phyloP scores from a whole-genome alignment of 2,329 filamentous ascomycete species.

The Aspergillus sergii region DNA sequence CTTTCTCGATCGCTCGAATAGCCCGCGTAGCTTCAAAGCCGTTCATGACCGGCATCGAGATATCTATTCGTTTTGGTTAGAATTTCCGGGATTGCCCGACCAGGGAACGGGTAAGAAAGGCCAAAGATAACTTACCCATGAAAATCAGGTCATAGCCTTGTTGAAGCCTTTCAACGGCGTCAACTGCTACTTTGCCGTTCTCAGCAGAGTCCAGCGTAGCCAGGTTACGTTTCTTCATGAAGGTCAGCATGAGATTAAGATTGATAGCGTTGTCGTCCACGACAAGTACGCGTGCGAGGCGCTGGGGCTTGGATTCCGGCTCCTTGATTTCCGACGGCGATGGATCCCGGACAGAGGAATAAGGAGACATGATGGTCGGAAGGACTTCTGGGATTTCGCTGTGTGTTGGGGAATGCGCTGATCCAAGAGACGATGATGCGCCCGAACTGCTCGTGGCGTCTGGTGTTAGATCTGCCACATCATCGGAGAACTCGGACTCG shows the following conservation, averaged over 20 bases:
- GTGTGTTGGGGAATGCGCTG: constrained; percentile 4
- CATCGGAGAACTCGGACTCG: neutral
- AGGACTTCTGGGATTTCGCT: constrained; percentile 11
- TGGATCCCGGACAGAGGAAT: constrained; percentile 5
- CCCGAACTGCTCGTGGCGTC: constrained; percentile 1
- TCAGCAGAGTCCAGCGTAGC: constrained; percentile 41
- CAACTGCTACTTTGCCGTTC: constrained; percentile 48
- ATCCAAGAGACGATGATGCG: constrained; percentile 2
- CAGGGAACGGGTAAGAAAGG: too few relatives aligned
- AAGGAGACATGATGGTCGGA: constrained; percentile 9
- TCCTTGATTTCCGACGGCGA: constrained; percentile 4
- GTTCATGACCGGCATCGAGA: constrained; percentile 53
- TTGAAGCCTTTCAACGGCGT: constrained; percentile 37
- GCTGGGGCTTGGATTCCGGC: constrained; percentile 8
- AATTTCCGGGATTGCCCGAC: neutral
- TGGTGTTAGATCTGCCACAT: constrained; percentile 10
- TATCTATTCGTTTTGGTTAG: constrained; percentile 32
- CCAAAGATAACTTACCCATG: constrained; percentile 36
- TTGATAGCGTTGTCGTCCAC: constrained; percentile 53
- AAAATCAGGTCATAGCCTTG: constrained; percentile 49
- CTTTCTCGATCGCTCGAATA: constrained; percentile 47
- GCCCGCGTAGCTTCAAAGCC: constrained; percentile 51
- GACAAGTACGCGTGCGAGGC: constrained; percentile 39
- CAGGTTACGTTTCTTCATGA: constrained; percentile 43
- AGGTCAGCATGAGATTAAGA: constrained; percentile 47